Conservation (phyloP, 306 rosid genomes). For the Vicia sativa region DNA sequence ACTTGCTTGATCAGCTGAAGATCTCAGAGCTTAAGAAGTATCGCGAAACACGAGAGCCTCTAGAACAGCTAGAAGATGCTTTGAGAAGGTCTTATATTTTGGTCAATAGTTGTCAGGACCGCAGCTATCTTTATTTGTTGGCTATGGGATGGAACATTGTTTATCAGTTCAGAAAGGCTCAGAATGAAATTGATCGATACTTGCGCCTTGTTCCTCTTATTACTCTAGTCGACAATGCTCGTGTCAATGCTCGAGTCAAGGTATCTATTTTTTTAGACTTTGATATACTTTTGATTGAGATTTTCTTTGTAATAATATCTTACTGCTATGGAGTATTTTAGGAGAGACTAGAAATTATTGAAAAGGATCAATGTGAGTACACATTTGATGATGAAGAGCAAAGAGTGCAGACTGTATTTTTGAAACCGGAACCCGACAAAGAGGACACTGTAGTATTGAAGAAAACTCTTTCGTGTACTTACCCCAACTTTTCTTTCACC, state of each 20-base stretch:
- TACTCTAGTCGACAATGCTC: constrained; percentile 83
- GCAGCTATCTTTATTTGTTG: constrained; percentile 85
- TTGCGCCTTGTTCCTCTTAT: constrained; percentile 88
- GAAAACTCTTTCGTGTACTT: constrained; percentile 93
- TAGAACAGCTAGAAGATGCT: constrained; percentile 97
- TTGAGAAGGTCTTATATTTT: constrained; percentile 83
- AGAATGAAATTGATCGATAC: constrained; percentile 90
- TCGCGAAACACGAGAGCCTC: constrained; percentile 90
- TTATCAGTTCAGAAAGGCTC: constrained; percentile 94
- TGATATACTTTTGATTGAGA: constrained; percentile 12
- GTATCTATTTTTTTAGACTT: constrained; percentile 43
- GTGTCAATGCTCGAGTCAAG: constrained; percentile 94
- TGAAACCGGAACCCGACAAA: constrained; percentile 78
- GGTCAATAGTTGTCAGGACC: constrained; percentile 89
- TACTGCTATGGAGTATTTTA: constrained; percentile 43
- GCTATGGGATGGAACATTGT: constrained; percentile 99
- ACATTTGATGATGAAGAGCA: constrained; percentile 91
- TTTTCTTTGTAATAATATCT: constrained; percentile 20
- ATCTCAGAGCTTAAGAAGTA: constrained; percentile 91
- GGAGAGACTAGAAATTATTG: constrained; percentile 94
- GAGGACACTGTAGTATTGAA: constrained; percentile 66
- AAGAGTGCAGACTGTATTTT: constrained; percentile 77
- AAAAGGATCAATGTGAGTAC: constrained; percentile 87
- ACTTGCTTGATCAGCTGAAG: constrained; percentile 91
- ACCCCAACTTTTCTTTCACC: constrained; percentile 75